Conservation (phyloP, 176 grass and related monocot genomes). For the Oryza australiensis region DNA sequence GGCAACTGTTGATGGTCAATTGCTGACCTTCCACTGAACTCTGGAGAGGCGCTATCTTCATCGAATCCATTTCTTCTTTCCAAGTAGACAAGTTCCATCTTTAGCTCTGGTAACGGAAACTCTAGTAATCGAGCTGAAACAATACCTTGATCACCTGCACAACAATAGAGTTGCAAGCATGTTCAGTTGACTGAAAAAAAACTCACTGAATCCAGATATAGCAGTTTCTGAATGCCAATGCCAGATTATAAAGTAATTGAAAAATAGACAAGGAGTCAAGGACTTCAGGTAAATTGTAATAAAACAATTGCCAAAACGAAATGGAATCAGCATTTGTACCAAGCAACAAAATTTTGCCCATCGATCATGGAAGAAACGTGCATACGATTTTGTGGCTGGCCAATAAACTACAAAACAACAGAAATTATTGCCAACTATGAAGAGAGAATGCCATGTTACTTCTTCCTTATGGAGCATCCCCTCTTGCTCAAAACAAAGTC, state of each 20-base stretch:
- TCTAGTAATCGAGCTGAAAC: conserved; percentile 1
- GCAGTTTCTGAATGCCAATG: neutral
- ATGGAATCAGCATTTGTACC: neutral
- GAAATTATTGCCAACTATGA: conserved; percentile 1
- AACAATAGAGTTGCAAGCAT: neutral
- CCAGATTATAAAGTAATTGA: neutral
- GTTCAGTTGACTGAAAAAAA: neutral
- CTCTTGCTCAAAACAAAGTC: conserved; percentile 16
- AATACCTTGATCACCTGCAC: conserved; percentile 28
- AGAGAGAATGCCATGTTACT: conserved; percentile 20
- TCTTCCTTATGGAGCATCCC: conserved; percentile 7
- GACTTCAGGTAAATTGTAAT: neutral
- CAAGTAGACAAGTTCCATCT: conserved; percentile 41
- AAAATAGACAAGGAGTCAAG: neutral
- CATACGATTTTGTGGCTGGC: conserved; percentile 16
- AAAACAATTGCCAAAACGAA: neutral
- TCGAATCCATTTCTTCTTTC: conserved; percentile 37
- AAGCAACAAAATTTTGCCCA: neutral
- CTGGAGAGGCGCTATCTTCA: conserved; percentile 31
- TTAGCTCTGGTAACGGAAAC: neutral
- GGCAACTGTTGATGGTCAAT: conserved; percentile 11
- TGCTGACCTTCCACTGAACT: conserved; percentile 44
- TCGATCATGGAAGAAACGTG: conserved; percentile 30
- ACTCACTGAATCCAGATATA: neutral
- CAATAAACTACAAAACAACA: neutral